These are phyloP conservation scores for Leccinum imitatum DNA, from an alignment of 768 basidiomycete genomes.

Conservation along the genomic window DNA sequence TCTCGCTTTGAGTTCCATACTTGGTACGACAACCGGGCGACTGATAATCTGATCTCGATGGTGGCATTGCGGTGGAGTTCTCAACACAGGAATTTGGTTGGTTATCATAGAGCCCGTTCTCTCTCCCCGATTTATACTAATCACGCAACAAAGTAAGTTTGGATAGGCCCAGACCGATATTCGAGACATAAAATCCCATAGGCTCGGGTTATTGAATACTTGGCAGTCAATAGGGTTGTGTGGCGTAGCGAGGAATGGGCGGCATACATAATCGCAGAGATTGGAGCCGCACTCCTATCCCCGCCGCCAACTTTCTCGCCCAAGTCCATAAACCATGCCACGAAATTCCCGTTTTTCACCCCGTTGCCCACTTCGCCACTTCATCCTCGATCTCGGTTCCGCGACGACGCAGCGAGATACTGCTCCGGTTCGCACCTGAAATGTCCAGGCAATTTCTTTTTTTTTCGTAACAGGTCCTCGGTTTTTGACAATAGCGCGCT, in stretches of 20 bases:
- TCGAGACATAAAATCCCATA: no score
- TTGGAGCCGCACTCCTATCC: neutral
- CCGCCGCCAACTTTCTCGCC: neutral
- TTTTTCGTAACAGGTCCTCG: neutral
- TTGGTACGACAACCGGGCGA: neutral
- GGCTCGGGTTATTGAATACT: no score
- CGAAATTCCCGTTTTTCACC: neutral
- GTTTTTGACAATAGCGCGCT: neutral
- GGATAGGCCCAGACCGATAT: neutral
- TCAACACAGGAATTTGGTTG: neutral
- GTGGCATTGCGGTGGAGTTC: slow-evolving; percentile 5
- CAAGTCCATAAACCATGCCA: neutral
- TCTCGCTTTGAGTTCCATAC: slow-evolving; percentile 14
- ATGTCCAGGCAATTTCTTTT: neutral
- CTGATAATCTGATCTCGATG: slow-evolving; percentile 3
- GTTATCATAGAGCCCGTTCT: neutral
- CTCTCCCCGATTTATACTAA: neutral
- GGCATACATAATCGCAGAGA: slow-evolving; percentile 3
- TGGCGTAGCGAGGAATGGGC: slow-evolving; percentile 22
- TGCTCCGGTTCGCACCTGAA: neutral
- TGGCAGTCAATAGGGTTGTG: slow-evolving; percentile 11
- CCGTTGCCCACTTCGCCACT: neutral
- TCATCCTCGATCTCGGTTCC: neutral
- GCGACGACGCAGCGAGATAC: neutral
- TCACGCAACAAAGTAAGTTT: neutral